A percentile compares a stretch with the other conserved stretches of the same genome.
Conservation (phyloP, 2,329 filamentous ascomycete species). For the Pyrenochaeta sp. region DNA sequence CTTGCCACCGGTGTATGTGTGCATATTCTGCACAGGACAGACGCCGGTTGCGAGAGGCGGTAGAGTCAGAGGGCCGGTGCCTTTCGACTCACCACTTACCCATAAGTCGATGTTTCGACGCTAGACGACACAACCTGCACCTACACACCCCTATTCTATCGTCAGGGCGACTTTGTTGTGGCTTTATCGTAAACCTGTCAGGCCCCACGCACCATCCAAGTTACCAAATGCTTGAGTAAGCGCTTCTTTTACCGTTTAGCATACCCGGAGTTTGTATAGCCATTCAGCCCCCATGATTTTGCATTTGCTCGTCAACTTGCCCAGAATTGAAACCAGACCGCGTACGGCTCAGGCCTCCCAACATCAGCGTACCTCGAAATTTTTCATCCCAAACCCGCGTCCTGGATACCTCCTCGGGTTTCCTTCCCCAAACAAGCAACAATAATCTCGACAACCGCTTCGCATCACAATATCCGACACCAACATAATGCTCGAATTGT, state of each 20-base stretch:
- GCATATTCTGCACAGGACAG: slow-evolving; percentile 50
- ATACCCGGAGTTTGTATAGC: slow-evolving; percentile 12
- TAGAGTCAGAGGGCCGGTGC: slow-evolving; percentile 15
- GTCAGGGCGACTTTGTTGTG: not conserved
- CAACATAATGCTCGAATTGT: slow-evolving; percentile 5
- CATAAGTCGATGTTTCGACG: slow-evolving; percentile 43
- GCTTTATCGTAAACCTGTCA: not conserved
- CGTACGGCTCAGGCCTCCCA: not conserved
- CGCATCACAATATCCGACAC: slow-evolving; percentile 1
- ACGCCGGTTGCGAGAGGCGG: slow-evolving; percentile 21
- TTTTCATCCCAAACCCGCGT: slow-evolving; percentile 7
- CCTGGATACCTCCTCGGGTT: slow-evolving; percentile 1
- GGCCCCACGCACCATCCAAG: slow-evolving; percentile 4
- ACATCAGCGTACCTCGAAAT: slow-evolving; percentile 1
- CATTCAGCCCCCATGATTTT: not conserved
- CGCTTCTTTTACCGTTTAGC: slow-evolving; percentile 9
- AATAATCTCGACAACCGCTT: slow-evolving; percentile 4
- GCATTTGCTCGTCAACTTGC: not conserved
- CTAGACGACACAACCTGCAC: slow-evolving; percentile 10
- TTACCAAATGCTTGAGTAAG: slow-evolving; percentile 23
- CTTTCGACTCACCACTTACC: slow-evolving; percentile 41
- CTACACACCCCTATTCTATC: not conserved
- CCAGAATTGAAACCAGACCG: not conserved
- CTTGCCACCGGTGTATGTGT: slow-evolving; percentile 53
- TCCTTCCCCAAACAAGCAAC: not conserved